Conservation (phyloP, 208 protist species). For the Leishmania martiniquensis region DNA sequence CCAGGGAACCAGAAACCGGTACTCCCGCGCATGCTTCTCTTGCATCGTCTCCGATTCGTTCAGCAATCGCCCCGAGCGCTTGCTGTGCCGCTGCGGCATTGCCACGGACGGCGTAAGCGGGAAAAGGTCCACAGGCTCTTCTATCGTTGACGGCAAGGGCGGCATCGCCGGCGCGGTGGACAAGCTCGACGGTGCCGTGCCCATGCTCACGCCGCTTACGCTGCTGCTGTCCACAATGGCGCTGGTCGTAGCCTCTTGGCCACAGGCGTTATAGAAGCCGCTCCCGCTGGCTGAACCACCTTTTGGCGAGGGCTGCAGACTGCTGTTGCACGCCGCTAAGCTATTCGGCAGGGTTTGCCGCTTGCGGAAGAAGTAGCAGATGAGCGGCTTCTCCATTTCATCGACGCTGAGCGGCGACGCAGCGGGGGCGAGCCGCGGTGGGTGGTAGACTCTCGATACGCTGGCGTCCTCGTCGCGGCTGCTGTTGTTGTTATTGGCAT, state of each 20-base stretch:
- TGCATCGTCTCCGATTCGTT: conserved; percentile 75
- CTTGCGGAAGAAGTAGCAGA: conserved; percentile 32
- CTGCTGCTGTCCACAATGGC: not conserved
- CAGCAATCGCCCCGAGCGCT: conserved; percentile 44
- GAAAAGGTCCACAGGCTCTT: conserved; percentile 34
- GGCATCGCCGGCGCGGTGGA: not conserved
- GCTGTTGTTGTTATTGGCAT: not conserved
- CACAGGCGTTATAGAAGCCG: not conserved
- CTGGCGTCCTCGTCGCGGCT: not conserved
- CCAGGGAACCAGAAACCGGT: conserved; percentile 58
- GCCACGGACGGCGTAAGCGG: conserved; percentile 39
- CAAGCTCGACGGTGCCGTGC: not conserved
- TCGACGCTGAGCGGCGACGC: not conserved
- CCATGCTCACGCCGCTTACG: not conserved
- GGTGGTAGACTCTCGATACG: not conserved
- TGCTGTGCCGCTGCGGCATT: conserved; percentile 39
- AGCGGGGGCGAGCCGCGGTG: not conserved
- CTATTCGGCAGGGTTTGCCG: not conserved
- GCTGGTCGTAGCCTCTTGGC: conserved; percentile 1
- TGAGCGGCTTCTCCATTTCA: conserved; percentile 31
- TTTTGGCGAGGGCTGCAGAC: not conserved
- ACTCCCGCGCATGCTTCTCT: conserved; percentile 71
- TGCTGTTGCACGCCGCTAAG: conserved; percentile 4
- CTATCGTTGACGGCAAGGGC: conserved; percentile 14
- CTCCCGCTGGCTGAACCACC: not conserved